Evolutionary conservation across 192 early-diverging fungal genomes (phyloP).

Genomic region (Coemansia sp.): DNA sequence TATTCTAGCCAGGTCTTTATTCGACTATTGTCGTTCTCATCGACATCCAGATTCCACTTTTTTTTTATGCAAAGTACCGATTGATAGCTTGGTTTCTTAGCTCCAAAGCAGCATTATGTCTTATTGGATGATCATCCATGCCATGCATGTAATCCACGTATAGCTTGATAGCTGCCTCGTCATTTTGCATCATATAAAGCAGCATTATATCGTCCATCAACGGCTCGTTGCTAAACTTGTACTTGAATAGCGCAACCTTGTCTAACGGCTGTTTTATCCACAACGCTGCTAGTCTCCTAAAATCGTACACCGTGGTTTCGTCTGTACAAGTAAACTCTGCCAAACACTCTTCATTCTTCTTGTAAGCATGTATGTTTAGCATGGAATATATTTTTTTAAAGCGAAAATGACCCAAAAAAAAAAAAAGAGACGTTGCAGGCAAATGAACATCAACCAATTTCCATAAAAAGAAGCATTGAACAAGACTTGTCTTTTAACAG

Average conservation of each 20-base stretch:
- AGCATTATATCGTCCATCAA: background rate
- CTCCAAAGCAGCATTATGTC: background rate
- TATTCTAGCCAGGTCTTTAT: too few species aligned
- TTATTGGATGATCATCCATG: slow-evolving; percentile 2
- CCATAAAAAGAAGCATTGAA: too few species aligned
- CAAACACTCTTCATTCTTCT: too few species aligned
- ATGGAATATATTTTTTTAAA: background rate
- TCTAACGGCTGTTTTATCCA: background rate
- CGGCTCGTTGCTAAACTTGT: background rate
- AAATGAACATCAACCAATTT: too few species aligned
- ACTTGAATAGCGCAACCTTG: background rate
- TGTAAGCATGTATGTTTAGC: too few species aligned
- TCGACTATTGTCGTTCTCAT: too few species aligned
- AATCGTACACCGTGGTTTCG: background rate
- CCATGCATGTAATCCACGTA: background rate
- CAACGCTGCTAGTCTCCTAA: background rate
- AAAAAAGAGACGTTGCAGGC: background rate
- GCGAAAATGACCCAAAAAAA: background rate
- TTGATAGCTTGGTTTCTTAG: too few species aligned
- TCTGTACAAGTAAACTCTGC: background rate
- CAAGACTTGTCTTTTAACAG: too few species aligned
- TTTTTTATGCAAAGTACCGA: too few species aligned
- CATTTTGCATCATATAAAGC: background rate
- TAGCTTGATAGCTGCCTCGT: background rate
- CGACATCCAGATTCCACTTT: too few species aligned